Percentiles rank a stretch among this genome's conserved stretches.
phyloP scores from a whole-genome alignment of 2,329 filamentous ascomycete genomes.

The Aotearoamyces nothofagi region DNA sequence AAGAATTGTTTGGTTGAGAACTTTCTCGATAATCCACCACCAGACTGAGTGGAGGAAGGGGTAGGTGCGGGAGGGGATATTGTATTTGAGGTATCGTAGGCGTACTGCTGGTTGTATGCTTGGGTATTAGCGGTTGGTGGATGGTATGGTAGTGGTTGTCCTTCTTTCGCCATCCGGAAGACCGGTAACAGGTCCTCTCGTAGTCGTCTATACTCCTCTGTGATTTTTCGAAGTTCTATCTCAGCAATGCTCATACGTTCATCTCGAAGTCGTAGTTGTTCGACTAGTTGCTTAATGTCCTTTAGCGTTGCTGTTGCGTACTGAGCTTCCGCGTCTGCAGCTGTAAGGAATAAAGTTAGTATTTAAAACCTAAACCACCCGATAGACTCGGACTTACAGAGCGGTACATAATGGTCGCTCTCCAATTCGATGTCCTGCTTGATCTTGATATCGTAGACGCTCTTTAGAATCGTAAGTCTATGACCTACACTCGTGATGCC shows the following conservation, averaged over 20 bases:
- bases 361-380: not conserved
- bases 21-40: slow-evolving; percentile 48
- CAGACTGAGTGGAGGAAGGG: slow-evolving; percentile 34
- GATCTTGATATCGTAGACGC: slow-evolving; percentile 90
- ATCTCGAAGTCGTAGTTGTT: slow-evolving; percentile 78
- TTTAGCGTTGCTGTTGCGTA: slow-evolving; percentile 82
- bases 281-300: slow-evolving; percentile 81
- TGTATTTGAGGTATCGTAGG: slow-evolving; percentile 31
- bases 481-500: slow-evolving; percentile 87
- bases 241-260: slow-evolving; percentile 78
- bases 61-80: slow-evolving; percentile 42
- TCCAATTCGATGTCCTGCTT: slow-evolving; percentile 86
- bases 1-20: slow-evolving; percentile 65
- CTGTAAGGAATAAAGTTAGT: slow-evolving; percentile 29
- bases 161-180: slow-evolving; percentile 81
- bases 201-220: slow-evolving; percentile 76
- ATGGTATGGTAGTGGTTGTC: slow-evolving; percentile 61
- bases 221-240: slow-evolving; percentile 66
- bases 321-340: slow-evolving; percentile 75
- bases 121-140: slow-evolving; percentile 9
- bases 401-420: slow-evolving; percentile 81
- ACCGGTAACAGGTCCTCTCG: slow-evolving; percentile 86
- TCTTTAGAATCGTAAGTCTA: slow-evolving; percentile 86
- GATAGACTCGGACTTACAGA: slow-evolving; percentile 58
- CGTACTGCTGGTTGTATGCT: slow-evolving; percentile 22